Base-by-base conservation (phyloP, 805 yeast species). In the Kuraishia floccosa region DNA sequence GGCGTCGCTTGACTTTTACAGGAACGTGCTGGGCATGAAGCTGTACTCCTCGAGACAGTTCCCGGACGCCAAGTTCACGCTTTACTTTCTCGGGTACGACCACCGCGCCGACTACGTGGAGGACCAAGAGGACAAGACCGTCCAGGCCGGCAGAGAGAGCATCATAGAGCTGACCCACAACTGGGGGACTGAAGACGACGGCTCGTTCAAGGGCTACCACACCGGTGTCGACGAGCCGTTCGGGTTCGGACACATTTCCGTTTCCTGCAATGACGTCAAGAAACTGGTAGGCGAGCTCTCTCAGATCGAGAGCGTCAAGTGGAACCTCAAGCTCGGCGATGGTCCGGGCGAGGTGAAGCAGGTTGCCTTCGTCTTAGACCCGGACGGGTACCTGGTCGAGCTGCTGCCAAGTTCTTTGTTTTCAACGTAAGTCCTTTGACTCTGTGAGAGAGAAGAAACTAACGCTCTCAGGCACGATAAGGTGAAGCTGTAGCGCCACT, bases 161-260 rank as follows among this genome's bases (percentile, higher is more conserved):
- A 56, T 91, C 9, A 54, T 91, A 33, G 98, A 91, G 58, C 65
- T 91, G 49, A 89, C 97, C 28, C 89, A 85, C 60, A 91, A 91
- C 60, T 89, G 85, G 78, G 98, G 97, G 15, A 84, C 96, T 15
- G 98, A 91, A 51, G 95, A 89, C 38, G 65, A 68, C 12, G 64
- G 67, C 4, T 7, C 9, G 22, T 83, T 85, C 58, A 58, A 65
- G 31, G 67, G 68, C 17, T 91, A 89, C 55, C 94, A 86, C 56
- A 75, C 72, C 39, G 95, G 95, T 36, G 85, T 86, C 54, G 73
- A 73, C 12, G 63, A 72, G 27, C 77, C 79, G 16, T 77, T 72
- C 47, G 97, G 97, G 10, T 91, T 69, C 49, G 94, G 91, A 25
- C 96, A 89, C 58, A 68, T 83, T 37, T 82, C 94, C 42, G 58